These are phyloP conservation scores for Aspergillus clavatus DNA, from an alignment of 2,329 filamentous ascomycete species.

Conservation along the genomic window DNA sequence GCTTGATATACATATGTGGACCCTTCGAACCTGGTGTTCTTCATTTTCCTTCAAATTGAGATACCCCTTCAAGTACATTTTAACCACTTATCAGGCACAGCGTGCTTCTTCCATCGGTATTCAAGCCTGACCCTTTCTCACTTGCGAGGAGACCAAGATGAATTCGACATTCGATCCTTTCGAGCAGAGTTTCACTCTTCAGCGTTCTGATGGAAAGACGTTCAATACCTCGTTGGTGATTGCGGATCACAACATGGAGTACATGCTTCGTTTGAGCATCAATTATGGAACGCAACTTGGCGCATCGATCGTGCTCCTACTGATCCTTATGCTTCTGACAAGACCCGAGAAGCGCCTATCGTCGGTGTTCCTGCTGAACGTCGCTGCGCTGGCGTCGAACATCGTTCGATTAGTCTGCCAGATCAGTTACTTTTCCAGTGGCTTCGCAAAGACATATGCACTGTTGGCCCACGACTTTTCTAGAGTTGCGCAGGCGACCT, in stretches of 20 bases:
- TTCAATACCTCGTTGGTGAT: conserved; percentile 40
- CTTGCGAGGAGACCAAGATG: conserved; percentile 7
- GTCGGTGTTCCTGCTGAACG: conserved; percentile 62
- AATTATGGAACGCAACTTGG: conserved; percentile 69
- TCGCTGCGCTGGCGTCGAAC: conserved; percentile 56
- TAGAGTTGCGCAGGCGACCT: conserved; percentile 43
- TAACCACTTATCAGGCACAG: neutral
- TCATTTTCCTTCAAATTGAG: neutral
- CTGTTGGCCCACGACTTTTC: conserved; percentile 53
- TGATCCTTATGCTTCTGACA: conserved; percentile 64
- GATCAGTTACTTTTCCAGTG: conserved; percentile 55
- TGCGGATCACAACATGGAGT: conserved; percentile 45
- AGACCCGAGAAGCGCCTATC: conserved; percentile 60
- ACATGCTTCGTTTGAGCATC: conserved; percentile 50
- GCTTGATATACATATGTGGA: conserved; percentile 11
- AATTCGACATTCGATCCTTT: conserved; percentile 46
- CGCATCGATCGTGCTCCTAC: conserved; percentile 59
- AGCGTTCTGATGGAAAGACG: conserved; percentile 40
- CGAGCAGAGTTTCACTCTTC: conserved; percentile 49
- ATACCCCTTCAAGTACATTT: neutral
- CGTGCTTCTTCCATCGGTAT: neutral
- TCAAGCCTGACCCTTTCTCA: neutral
- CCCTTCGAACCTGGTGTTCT: neutral
- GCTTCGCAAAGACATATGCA: conserved; percentile 59
- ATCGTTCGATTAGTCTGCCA: conserved; percentile 47